Conservation (phyloP, 2,329 filamentous ascomycete species). For the Fusarium sp. region DNA sequence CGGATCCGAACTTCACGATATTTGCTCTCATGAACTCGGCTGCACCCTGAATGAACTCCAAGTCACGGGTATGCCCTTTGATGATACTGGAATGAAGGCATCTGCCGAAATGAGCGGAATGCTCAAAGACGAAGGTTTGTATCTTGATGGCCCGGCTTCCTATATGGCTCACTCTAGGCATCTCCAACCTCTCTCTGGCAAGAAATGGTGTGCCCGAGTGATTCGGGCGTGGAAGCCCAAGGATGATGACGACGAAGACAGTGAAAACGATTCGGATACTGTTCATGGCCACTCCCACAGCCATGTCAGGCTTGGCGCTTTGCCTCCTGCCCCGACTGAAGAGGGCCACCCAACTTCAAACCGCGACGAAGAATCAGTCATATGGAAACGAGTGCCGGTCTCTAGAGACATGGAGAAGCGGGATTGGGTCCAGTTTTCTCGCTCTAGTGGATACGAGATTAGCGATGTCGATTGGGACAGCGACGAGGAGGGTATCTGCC, state of each 20-base stretch:
- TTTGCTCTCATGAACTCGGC: conserved; percentile 64
- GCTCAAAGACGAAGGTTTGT: conserved; percentile 63
- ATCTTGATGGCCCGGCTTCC: conserved; percentile 56
- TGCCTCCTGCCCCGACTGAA: conserved; percentile 55
- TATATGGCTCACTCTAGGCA: conserved; percentile 54
- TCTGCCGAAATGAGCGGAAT: conserved; percentile 61
- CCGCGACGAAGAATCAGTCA: conserved; percentile 55
- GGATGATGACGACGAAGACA: conserved; percentile 35
- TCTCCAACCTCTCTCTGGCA: conserved; percentile 53
- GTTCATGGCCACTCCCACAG: conserved; percentile 38
- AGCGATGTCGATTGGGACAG: conserved; percentile 46
- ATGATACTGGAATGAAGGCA: conserved; percentile 59
- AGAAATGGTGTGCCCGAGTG: conserved; percentile 54
- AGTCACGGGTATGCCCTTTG: conserved; percentile 61
- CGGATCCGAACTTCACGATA: conserved; percentile 59
- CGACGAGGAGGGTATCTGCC: conserved; percentile 51
- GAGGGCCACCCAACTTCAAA: conserved; percentile 55
- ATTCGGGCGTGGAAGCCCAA: conserved; percentile 56
- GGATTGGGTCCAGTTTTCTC: conserved; percentile 60
- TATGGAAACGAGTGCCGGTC: conserved; percentile 62
- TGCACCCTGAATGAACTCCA: conserved; percentile 63
- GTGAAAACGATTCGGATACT: conserved; percentile 41
- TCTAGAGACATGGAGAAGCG: conserved; percentile 53
- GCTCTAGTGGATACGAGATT: conserved; percentile 51
- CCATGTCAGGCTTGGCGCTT: conserved; percentile 46